Evolutionary conservation across 2,329 filamentous ascomycete genomes (phyloP), one percentile per base, ranked within the genome.

Genomic region (Stylonectria norvegica): DNA sequence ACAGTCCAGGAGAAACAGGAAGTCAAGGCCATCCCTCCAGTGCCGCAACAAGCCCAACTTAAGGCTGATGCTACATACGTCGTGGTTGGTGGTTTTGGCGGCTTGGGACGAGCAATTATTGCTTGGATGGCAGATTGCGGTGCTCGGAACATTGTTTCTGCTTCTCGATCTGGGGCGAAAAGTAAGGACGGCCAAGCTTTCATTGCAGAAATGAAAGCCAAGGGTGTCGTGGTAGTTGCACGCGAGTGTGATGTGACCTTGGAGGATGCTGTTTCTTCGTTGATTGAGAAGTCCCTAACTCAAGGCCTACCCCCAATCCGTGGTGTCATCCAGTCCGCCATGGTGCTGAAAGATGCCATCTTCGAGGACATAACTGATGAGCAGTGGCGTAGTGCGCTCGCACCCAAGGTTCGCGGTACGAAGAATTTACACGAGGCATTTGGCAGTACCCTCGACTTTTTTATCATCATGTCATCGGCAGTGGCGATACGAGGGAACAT

Each of bases 361-460:
- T 75, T 70, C 34, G 72, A 76, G 53, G 73, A 74, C 38, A 78
- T 79, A 75, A 66, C 64, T 0, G 67, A 66, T 46, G 57, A 66
- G 1, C 66, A 77, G 19, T 80, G 72, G 48, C 62, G 60, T 8
- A 58, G 63, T 3, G 72, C 75, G 25, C 66, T 75, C 27, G 61
- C 68, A 30, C 70, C 72, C 47, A 81, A 79, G 55, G 70, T 76
- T 0, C 60, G 69, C 5, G 75, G 73, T 5, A 72, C 70, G 2
- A 74, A 70, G 68, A 79, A 79, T 53, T 65, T 78, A 36, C 73
- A 79, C 53, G 60, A 68, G 12, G 66, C 67, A 2, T 62, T 76
- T 2, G 45, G 57, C 16, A 52, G 58, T 20, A 49, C 58, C 1
- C 15, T 43, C 31, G 33, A 33, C 18, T 41, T 47, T 19, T 47